Evolutionary conservation across 805 yeast species (phyloP), one percentile per base, ranked within the genome.

Genomic region (Starmerella tilneyi): DNA sequence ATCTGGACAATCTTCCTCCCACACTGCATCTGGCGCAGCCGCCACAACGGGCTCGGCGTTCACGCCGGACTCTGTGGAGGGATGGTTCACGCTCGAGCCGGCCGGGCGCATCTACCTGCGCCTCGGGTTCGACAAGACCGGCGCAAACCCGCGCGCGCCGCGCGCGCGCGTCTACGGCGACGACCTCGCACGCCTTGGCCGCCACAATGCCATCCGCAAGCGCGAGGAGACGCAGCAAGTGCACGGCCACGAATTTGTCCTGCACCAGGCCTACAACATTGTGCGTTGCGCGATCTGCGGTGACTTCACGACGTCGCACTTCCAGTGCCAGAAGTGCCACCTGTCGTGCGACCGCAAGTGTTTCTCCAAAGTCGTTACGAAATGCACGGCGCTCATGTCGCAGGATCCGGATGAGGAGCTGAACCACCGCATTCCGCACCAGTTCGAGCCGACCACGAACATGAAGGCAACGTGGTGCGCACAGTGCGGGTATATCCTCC

Each of bases 381-480:
- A 80, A 59, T 81, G 92, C 64, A 79, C 81, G 43, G 78, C 85
- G n/a, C 45, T 52, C 22, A 78, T 75, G 61, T 75, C 85, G 9
- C 46, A 43, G 36, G 54, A 46, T 47, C 56, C 54, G 16, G 88
- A 79, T 56, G 79, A 68, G 81, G 88, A 84, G 63, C 74, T 92
- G 62, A 92, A 92, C 59, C 97, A 92, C 63, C 82, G 94, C 53
- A 92, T 92, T 55, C 98, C 98, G 28, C 99, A 92, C 62, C 77
- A 96, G 61, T 89, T 89, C 62, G 95, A 84, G 54, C 88, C 89
- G n/a, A 76, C 78, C 22, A 74, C 92, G 15, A 92, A 92, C 59
- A 79, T 86, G 65, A 94, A 96, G 57, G 94, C 99, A 2, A 88
- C 89, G 60, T 92, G 99, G 99, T 92, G 99, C 67, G 92, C 97